Conservation (phyloP, 1,284 basidiomycete genomes). For the Sutorius eximius region DNA sequence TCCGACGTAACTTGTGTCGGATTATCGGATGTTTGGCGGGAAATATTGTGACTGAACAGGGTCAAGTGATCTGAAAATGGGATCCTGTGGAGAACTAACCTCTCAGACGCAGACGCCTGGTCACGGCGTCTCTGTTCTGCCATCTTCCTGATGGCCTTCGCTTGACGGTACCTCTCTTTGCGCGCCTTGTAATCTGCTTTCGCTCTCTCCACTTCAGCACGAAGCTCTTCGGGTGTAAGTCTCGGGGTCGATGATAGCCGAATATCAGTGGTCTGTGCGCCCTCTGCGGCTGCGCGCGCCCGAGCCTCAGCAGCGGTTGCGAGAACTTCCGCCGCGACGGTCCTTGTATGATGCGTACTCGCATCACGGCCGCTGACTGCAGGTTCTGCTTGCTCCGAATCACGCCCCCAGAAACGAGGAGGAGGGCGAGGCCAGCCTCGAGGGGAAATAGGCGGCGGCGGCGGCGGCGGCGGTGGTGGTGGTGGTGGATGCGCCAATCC, state of each 20-base stretch:
- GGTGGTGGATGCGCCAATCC: constrained; percentile 10
- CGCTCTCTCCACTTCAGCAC: constrained; percentile 63
- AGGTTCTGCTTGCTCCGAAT: background rate
- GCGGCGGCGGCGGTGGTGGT: background rate
- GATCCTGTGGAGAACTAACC: constrained; percentile 26
- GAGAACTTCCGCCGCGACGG: constrained; percentile 14
- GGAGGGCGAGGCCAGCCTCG: constrained; percentile 28
- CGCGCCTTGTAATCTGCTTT: constrained; percentile 64
- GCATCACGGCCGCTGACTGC: constrained; percentile 1
- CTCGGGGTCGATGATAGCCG: constrained; percentile 1
- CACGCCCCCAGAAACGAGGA: constrained; percentile 27
- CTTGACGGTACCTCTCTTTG: constrained; percentile 65
- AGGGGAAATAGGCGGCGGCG: constrained; percentile 14
- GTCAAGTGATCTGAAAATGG: constrained; percentile 7
- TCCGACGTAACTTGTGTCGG: constrained; percentile 11
- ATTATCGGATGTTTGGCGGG: constrained; percentile 27
- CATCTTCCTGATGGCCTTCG: constrained; percentile 51
- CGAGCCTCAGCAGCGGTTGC: constrained; percentile 18
- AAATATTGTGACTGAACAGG: constrained; percentile 18
- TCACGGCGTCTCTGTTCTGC: constrained; percentile 32
- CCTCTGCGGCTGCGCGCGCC: constrained; percentile 4
- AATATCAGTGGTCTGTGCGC: background rate
- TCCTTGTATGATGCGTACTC: background rate
- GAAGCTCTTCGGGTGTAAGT: constrained; percentile 44
- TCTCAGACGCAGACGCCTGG: constrained; percentile 32